phyloP scores from a whole-genome alignment of 352 stramenopile genomes.

The Globisporangium megalacanthum region DNA sequence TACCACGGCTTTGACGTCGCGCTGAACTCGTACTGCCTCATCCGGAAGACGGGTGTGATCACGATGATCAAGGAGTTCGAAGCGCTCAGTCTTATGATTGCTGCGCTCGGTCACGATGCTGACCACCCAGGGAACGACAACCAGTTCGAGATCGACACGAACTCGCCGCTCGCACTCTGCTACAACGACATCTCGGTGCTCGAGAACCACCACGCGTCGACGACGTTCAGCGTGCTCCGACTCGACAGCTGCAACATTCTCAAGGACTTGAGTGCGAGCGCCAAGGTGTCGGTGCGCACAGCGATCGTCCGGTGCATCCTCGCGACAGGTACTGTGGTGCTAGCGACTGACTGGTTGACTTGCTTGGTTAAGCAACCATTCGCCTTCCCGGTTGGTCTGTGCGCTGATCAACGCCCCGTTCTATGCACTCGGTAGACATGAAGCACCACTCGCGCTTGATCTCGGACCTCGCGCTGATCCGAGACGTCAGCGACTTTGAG shows the following conservation, averaged over 20 bases:
- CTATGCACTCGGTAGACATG: constrained; percentile 35
- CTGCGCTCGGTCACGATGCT: constrained; percentile 78
- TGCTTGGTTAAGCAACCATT: background rate
- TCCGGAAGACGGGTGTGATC: constrained; percentile 43
- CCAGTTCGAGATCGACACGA: constrained; percentile 83
- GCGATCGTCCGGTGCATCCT: constrained; percentile 75
- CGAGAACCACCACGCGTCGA: constrained; percentile 85
- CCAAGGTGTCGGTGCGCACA: constrained; percentile 37
- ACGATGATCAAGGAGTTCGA: constrained; percentile 72
- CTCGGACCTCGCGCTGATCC: constrained; percentile 38
- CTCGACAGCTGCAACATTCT: constrained; percentile 47
- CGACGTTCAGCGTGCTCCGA: constrained; percentile 59
- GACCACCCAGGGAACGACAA: constrained; percentile 89
- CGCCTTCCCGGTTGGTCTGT: too few relatives aligned
- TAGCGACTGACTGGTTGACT: too few relatives aligned
- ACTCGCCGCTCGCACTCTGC: constrained; percentile 67
- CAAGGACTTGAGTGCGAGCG: constrained; percentile 38
- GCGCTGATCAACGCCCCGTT: too few relatives aligned
- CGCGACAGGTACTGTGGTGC: constrained; percentile 24
- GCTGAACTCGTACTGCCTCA: constrained; percentile 54
- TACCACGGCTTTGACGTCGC: constrained; percentile 83
- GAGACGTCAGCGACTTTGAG: constrained; percentile 43
- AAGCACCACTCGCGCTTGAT: constrained; percentile 77
- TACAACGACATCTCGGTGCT: constrained; percentile 90
- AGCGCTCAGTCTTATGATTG: constrained; percentile 73